Percentiles rank a stretch among this genome's conserved stretches.
These are phyloP conservation scores for Talaromyces islandicus DNA, from an alignment of 2,329 filamentous ascomycete species.

Conservation along the genomic window DNA sequence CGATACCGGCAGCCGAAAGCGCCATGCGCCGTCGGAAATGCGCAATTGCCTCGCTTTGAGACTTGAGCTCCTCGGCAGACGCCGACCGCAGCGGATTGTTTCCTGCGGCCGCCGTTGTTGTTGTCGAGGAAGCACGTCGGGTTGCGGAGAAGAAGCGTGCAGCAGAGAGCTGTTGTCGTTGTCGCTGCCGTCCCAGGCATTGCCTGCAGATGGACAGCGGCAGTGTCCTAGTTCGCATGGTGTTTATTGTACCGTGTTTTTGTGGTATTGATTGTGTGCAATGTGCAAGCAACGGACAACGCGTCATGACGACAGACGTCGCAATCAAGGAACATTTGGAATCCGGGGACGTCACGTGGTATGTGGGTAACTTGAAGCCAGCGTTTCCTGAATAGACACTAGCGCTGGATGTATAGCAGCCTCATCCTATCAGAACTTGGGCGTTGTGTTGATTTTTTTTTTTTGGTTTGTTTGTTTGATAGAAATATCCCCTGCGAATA, in stretches of 20 bases:
- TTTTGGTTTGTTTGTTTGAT: too few relatives aligned
- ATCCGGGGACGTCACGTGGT: background rate
- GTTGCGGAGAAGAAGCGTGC: background rate
- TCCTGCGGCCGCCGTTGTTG: conserved; percentile 20
- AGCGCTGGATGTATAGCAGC: background rate
- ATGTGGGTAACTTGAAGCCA: background rate
- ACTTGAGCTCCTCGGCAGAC: conserved; percentile 12
- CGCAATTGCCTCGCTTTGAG: conserved; percentile 17
- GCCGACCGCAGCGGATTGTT: background rate
- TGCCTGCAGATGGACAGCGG: conserved; percentile 16
- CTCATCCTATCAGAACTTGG: too few relatives aligned
- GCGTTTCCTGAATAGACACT: background rate
- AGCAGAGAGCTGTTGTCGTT: background rate
- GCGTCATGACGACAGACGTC: background rate
- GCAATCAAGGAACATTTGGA: background rate
- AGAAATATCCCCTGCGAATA: too few relatives aligned
- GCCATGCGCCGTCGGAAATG: conserved; percentile 26
- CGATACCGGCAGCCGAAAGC: conserved; percentile 32
- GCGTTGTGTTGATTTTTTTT: too few relatives aligned
- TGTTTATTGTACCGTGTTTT: background rate
- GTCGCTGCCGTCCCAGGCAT: conserved; percentile 18
- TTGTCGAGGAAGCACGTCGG: conserved; percentile 20
- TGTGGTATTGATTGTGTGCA: background rate
- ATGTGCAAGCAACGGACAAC: background rate
- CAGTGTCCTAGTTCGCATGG: background rate